Evolutionary conservation across 208 protist genomes (phyloP), one percentile per base, ranked within the genome.

Genomic region (Wallacemonas collosoma): DNA sequence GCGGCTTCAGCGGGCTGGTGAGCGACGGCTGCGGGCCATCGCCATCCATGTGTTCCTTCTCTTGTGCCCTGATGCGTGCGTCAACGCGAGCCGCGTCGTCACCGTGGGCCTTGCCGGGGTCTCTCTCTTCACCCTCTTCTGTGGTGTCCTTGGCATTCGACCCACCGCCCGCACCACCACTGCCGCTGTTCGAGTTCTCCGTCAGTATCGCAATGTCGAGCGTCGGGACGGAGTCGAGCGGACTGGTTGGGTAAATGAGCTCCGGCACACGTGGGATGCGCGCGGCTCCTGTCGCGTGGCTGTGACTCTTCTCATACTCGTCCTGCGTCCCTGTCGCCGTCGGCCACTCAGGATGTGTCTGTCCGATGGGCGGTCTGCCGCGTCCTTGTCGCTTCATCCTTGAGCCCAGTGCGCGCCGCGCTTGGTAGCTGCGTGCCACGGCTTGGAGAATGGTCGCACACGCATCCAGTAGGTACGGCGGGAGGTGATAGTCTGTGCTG

Each of bases 201-300:
- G 61, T 50, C 2, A 61, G 64, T 35, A 38, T 72, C 35, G 56
- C 43, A 55, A 57, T 45, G 8, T 77, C 72, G 35, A 77, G 54
- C 1, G 68, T 69, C 47, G 56, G 60, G 15, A 65, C 60, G 11
- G 60, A 50, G 60, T 45, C 6, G 6, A 65, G 43, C 40, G 60
- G 60, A n/a, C 60, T 65, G 15, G 43, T 14, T 5, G 60, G 60
- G 60, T 65, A 65, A 14, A 65, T 45, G 40, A 65, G 60, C 11
- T 44, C 60, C 4, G 60, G 60, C 7, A 17, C 3, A 3, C n/a
- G 38, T n/a, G 60, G 26, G 26, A 26, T 26, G 26, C 26, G 26
- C 26, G 26, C 26, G 26, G 26, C 26, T 26, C 0, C 26, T 26
- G 26, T 26, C 26, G 26, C 26, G 26, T 26, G 26, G 26, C 26